phyloP scores from a whole-genome alignment of 352 stramenopile species.

The Phytophthora idaei region DNA sequence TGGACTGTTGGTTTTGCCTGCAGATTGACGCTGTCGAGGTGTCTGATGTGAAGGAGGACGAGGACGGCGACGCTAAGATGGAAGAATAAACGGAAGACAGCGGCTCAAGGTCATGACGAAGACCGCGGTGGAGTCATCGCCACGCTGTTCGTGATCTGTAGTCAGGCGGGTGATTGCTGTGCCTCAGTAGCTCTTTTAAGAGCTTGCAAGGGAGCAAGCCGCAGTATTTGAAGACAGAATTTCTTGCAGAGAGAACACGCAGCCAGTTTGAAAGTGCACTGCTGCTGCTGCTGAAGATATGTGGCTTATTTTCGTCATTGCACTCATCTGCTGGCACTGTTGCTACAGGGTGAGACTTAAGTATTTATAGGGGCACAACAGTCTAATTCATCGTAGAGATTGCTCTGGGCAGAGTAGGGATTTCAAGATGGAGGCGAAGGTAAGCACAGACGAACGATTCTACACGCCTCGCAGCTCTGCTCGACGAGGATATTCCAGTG shows the following conservation, averaged over 20 bases:
- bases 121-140: conserved; percentile 4
- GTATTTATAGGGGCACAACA: conserved; percentile 27
- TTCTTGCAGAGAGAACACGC: conserved; percentile 36
- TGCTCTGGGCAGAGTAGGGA: conserved; percentile 7
- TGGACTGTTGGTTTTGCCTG: conserved; percentile 2
- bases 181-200: conserved; percentile 12
- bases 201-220: conserved; percentile 15
- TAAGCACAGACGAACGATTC: conserved; percentile 56
- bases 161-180: conserved; percentile 10
- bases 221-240: conserved; percentile 18
- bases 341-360: neutral
- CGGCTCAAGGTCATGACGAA: conserved; percentile 16
- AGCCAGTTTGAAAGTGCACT: conserved; percentile 36
- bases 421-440: conserved; percentile 53
- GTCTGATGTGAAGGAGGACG: conserved; percentile 79
- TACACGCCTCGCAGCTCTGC: conserved; percentile 69
- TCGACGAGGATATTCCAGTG: conserved; percentile 57
- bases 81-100: conserved; percentile 57
- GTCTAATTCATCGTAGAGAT: neutral
- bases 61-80: conserved; percentile 84
- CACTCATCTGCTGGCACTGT: conserved; percentile 2
- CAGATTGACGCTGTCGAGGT: conserved; percentile 90
- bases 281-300: neutral
- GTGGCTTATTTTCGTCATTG: conserved; percentile 18
- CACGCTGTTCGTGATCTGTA: conserved; percentile 11